Base-by-base conservation (phyloP, 345 rosid genomes). In the Camelina neglecta region DNA sequence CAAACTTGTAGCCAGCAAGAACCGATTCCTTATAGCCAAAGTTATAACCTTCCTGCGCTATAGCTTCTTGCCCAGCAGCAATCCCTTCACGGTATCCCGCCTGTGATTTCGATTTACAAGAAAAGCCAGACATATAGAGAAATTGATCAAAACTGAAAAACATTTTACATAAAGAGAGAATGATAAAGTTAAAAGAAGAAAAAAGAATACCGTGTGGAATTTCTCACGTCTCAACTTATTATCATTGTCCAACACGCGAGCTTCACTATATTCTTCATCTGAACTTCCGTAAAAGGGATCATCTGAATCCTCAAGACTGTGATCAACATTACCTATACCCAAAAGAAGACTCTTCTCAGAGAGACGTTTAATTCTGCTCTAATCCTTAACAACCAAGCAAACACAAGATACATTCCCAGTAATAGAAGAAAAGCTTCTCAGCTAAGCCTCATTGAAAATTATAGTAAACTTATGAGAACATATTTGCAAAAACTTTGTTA, bases 61-160 rank as follows among this genome's bases (percentile, higher is more conserved):
- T 81, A 47, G 87, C 88, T 68, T 92, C 91, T 81, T 88, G 86
- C 63, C 96, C 96, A 0, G 93, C 96, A 26, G 80, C 63, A 49
- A 92, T 74, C 51, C 98, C 97, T 38, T 90, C 97, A 21, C 94
- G 92, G 74, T 88, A 94, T 70, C 98, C 97, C 11, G 83, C 60
- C 96, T 92, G 72, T 50, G 59, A 67, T 59, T 67, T 59, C 26
- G 7, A 55, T n/a, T 76, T 39, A 64, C 41, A 38, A 57, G 44
- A 18, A 58, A 48, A 16, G 35, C n/a, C 47, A 11, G 9, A 55
- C 36, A 55, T 11, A 13, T 12, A 11, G 9, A 55, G 18, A 55
- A 6, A 6, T 6, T 44, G 11, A 24, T 54, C 66, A 35, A 29
- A 51, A 59, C 65, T 63, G 54, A 29, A 23, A 18, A 56, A 11